Base-by-base conservation (phyloP, 108 stramenopile genomes). In the Conticribra weissflogii region DNA sequence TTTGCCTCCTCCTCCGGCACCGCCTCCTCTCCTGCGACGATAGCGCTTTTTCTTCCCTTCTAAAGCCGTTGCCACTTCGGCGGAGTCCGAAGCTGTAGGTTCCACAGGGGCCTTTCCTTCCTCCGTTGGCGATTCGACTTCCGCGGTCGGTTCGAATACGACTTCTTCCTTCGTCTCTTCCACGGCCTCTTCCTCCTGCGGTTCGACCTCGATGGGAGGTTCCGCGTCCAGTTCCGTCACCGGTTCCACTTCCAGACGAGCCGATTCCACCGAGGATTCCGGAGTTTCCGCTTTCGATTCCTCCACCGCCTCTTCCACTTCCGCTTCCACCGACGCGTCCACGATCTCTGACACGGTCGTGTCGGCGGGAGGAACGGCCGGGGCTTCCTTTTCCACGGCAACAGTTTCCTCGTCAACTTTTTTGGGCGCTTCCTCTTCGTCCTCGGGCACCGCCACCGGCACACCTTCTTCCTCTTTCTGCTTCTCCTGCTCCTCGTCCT, bases 91-190 rank as follows among this genome's bases (percentile, higher is more conserved):
- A 28, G 61, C 16, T 9, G 67, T 23, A 21, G 34, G 52, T 58
- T 59, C 82, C 24, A 0, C 75, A 0, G 60, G 63, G 8, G 86
- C 33, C 33, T 79, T 75, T 27, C 72, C 67, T 41, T 68, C 74
- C 21, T 67, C 66, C 23, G 58, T 41, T 0, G 64, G 55, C 7
- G 57, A 61, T 49, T 83, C 48, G 48, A 54, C 79, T 57, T 71
- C 46, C 22, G 45, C 29, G 24, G 3, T 76, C 25, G 66, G 78
- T 8, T 45, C 60, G 16, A 30, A 49, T 3, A 66, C 54, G 3
- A 56, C 51, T 12, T 56, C 51, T 41, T 67, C 71, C 50, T 71
- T 51, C 67, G 61, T 66, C 18, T 62, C 81, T 63, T 66, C 59
- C 50, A 54, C 78, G 14, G 63, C 84, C 53, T 41, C 36, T 12